A percentile compares a stretch with the other conserved stretches of the same genome.
Evolutionary conservation across 179 eudicot genomes (phyloP).

Genomic region (Heliamphora pulchella): DNA sequence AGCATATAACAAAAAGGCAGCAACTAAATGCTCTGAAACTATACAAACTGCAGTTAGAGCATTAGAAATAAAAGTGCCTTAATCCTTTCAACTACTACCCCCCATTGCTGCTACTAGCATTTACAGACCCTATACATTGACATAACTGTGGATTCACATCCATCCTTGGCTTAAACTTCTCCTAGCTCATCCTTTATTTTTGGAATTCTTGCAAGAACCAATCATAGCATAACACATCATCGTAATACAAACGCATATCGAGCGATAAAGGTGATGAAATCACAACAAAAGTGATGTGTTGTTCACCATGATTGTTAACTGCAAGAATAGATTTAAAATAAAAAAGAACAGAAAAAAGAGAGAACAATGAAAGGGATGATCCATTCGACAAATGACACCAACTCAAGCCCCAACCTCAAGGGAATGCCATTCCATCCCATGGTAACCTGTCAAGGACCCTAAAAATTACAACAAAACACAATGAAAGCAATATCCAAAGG

Average conservation of each 20-base stretch:
- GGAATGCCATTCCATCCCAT: background rate
- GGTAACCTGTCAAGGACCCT: background rate
- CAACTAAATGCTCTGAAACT: background rate
- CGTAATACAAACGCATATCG: background rate
- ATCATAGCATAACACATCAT: background rate
- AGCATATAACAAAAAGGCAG: background rate
- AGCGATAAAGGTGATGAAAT: background rate
- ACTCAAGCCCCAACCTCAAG: background rate
- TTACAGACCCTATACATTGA: constrained; percentile 1
- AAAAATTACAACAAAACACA: background rate
- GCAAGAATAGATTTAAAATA: background rate
- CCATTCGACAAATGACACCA: background rate
- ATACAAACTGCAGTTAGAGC: constrained; percentile 2
- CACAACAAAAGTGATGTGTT: background rate
- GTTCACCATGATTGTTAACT: constrained; percentile 4
- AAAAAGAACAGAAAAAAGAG: background rate
- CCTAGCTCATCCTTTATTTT: background rate
- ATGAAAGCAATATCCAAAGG: background rate
- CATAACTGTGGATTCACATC: background rate
- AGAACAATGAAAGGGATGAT: background rate
- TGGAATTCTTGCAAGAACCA: constrained; percentile 7
- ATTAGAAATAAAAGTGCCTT: background rate
- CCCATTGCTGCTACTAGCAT: constrained; percentile 13
- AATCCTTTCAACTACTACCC: background rate
- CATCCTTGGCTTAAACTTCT: background rate